Evolutionary conservation across 2,329 filamentous ascomycete species (phyloP), one percentile per base, ranked within the genome.

Genomic region (Alternaria burnsii): DNA sequence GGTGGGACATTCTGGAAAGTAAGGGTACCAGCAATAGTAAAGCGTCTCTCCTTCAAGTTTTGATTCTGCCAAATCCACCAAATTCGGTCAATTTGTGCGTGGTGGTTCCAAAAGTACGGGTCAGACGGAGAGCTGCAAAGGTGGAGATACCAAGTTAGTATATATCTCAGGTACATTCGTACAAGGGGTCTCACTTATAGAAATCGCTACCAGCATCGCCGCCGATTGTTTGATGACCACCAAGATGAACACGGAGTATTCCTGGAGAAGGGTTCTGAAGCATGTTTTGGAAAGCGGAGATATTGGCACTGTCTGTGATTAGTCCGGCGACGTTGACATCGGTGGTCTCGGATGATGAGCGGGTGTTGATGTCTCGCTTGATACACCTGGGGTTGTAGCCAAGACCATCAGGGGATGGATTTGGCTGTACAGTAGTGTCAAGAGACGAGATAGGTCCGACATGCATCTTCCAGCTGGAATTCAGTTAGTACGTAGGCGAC

Each of bases 11-110:
- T 81, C 52, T 79, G 71, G 16, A 83, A 76, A 1, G 82, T 84
- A 10, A 75, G 75, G 10, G 82, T 83, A 2, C 81, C 82, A 8
- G 69, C 72, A 61, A 85, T 78, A 14, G 70, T 71, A 52, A 74
- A 69, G 48, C 74, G 73, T 14, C 82, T 72, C 8, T 72, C 71
- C 50, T 71, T 59, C 40, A 76, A 62, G 52, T 83, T 76, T 36
- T 78, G 69, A 58, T 80, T 82, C 71, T 85, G 83, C 83, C 82
- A 85, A 14, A 80, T 82, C 81, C 81, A 83, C 76, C 78, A 85
- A 4, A 78, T 67, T 6, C 82, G 78, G 67, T 85, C 83, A 43
- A 84, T 80, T 71, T 79, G 78, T 5, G 76, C 76, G 56, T 84
- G 82, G 63, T 84, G 82, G 26, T 82, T 73, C 67, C 76, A 85